phyloP scores from a whole-genome alignment of 2,329 filamentous ascomycete genomes.

The Dissoconium aciculare region DNA sequence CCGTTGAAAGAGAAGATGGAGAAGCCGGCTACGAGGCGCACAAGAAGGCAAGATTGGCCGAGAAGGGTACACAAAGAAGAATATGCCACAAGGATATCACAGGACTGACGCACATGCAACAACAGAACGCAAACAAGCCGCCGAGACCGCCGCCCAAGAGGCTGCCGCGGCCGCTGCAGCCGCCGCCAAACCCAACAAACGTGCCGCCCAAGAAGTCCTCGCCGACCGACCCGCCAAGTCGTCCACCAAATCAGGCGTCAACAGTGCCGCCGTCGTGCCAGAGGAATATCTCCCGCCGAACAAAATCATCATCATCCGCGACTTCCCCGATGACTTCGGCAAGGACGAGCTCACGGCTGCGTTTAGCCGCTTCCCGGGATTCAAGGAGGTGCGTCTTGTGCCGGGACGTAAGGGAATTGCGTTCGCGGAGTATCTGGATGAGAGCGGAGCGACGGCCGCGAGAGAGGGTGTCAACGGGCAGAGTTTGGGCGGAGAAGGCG shows the following conservation, averaged over 20 bases:
- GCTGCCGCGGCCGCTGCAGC: background rate
- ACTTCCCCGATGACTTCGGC: conserved; percentile 75
- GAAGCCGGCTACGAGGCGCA: conserved; percentile 75
- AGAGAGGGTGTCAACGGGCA: conserved; percentile 88
- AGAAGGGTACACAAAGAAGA: conserved; percentile 86
- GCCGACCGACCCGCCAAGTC: conserved; percentile 51
- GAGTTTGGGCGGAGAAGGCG: conserved; percentile 50
- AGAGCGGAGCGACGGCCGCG: conserved; percentile 76
- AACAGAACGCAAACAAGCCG: conserved; percentile 61
- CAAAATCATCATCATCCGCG: conserved; percentile 89
- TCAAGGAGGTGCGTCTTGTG: conserved; percentile 81
- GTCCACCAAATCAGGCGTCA: conserved; percentile 50
- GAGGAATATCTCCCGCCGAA: conserved; percentile 97
- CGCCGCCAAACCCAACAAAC: conserved; percentile 31
- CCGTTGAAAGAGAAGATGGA: conserved; percentile 57
- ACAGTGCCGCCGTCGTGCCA: conserved; percentile 58
- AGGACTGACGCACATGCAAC: conserved; percentile 5
- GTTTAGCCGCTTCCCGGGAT: conserved; percentile 82
- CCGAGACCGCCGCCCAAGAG: conserved; percentile 53
- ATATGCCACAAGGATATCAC: no score
- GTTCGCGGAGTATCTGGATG: conserved; percentile 90
- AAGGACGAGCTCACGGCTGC: conserved; percentile 64
- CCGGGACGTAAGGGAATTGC: conserved; percentile 77
- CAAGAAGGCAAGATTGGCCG: conserved; percentile 67
- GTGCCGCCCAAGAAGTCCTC: conserved; percentile 21